phyloP scores from a whole-genome alignment of 805 yeast species.

The Ascoidea rubescens region DNA sequence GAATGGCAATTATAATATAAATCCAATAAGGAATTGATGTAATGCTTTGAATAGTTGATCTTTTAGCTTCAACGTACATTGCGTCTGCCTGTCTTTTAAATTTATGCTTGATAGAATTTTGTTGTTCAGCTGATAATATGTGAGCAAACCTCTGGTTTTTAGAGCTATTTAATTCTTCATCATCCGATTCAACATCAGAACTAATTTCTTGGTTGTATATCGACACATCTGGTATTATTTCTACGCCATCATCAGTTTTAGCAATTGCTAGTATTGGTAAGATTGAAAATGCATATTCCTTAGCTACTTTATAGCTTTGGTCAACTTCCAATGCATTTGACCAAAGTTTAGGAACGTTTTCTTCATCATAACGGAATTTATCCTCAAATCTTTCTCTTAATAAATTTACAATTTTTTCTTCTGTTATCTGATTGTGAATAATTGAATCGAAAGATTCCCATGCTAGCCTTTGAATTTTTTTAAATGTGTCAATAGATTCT shows the following conservation, averaged over 20 bases:
- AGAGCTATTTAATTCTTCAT: conserved; percentile 14
- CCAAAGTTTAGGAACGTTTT: conserved; percentile 77
- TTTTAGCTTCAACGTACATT: conserved; percentile 72
- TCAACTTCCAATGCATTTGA: conserved; percentile 64
- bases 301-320: conserved; percentile 43
- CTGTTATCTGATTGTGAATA: conserved; percentile 47
- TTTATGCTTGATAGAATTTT: conserved; percentile 37
- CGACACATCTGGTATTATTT: conserved; percentile 45
- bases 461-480: conserved; percentile 34
- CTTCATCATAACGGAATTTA: conserved; percentile 66
- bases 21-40: conserved; percentile 79
- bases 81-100: conserved; percentile 70
- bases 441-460: conserved; percentile 54
- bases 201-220: conserved; percentile 23
- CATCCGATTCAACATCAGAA: conserved; percentile 14
- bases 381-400: conserved; percentile 76
- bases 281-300: conserved; percentile 36
- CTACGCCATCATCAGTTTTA: conserved; percentile 33
- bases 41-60: conserved; percentile 65
- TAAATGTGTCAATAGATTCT: conserved; percentile 26
- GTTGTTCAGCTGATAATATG: conserved; percentile 43
- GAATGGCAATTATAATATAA: conserved; percentile 51
- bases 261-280: conserved; percentile 52
- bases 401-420: conserved; percentile 50
- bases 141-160: conserved; percentile 34